phyloP scores from a whole-genome alignment of 2,329 filamentous ascomycete species.

The Hortaea werneckii region DNA sequence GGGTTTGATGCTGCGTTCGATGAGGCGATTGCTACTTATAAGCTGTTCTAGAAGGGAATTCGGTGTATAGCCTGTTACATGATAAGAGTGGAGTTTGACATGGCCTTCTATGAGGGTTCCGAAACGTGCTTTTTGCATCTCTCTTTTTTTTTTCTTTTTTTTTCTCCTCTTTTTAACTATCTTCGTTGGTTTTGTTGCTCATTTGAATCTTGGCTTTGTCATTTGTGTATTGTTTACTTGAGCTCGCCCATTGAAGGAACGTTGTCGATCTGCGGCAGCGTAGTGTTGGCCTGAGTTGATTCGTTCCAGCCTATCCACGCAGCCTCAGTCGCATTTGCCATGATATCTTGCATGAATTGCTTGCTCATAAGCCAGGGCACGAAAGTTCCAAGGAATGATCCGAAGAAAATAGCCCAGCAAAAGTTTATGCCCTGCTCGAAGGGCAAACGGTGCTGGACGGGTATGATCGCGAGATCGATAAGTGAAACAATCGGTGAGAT shows the following conservation, averaged over 20 bases:
- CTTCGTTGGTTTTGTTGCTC: too few relatives aligned
- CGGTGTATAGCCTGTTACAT: too few relatives aligned
- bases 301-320: neutral
- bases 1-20: neutral
- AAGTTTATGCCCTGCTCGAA: slow-evolving; percentile 4
- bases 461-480: slow-evolving; percentile 8
- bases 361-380: slow-evolving; percentile 7
- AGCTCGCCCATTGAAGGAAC: neutral
- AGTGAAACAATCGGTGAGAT: slow-evolving; percentile 4
- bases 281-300: neutral
- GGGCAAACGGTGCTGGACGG: slow-evolving; percentile 9
- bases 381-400: slow-evolving; percentile 3
- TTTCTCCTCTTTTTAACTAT: too few relatives aligned
- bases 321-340: slow-evolving; percentile 4
- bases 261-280: neutral
- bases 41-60: neutral
- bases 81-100: too few relatives aligned
- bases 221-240: neutral
- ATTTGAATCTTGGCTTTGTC: too few relatives aligned
- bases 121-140: too few relatives aligned
- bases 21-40: neutral
- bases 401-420: slow-evolving; percentile 4
- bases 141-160: too few relatives aligned
- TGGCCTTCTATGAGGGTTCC: too few relatives aligned
- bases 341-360: slow-evolving; percentile 2